A percentile compares a stretch with the other conserved stretches of the same genome.
These are phyloP conservation scores for Ophiostoma piceae DNA, from an alignment of 2,329 filamentous ascomycete species.

Conservation along the genomic window DNA sequence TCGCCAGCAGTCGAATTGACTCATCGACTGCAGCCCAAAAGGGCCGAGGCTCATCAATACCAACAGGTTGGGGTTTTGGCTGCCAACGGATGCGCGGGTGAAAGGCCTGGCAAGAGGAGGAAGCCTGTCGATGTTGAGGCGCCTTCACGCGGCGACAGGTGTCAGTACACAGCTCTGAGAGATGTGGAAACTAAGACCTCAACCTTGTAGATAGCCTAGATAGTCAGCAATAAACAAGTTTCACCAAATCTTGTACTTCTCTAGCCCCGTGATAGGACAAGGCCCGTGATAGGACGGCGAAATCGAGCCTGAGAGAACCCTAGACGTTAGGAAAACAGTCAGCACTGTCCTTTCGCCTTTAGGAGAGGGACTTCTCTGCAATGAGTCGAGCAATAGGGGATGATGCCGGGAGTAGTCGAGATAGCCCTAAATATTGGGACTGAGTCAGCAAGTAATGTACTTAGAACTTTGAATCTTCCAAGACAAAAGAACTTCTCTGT, in stretches of 20 bases:
- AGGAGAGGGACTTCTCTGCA: no score
- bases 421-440: no score
- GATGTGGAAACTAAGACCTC: conserved; percentile 9
- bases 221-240: background rate
- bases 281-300: no score
- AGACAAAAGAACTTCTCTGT: no score
- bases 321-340: no score
- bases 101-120: conserved; percentile 11
- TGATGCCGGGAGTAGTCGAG: no score
- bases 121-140: conserved; percentile 12
- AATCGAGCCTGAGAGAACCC: no score
- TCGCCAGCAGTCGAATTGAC: background rate
- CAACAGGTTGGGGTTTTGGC: conserved; percentile 51
- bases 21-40: background rate
- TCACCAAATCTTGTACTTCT: no score
- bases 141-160: conserved; percentile 12
- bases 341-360: no score
- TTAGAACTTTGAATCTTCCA: no score
- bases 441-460: no score
- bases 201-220: background rate
- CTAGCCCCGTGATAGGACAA: background rate
- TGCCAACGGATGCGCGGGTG: background rate
- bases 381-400: no score
- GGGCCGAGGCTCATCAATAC: background rate
- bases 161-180: conserved; percentile 1